A percentile compares a stretch with the other conserved stretches of the same genome.
phyloP scores from a whole-genome alignment of 331 rosid genomes.

The Pyracantha coccinea region DNA sequence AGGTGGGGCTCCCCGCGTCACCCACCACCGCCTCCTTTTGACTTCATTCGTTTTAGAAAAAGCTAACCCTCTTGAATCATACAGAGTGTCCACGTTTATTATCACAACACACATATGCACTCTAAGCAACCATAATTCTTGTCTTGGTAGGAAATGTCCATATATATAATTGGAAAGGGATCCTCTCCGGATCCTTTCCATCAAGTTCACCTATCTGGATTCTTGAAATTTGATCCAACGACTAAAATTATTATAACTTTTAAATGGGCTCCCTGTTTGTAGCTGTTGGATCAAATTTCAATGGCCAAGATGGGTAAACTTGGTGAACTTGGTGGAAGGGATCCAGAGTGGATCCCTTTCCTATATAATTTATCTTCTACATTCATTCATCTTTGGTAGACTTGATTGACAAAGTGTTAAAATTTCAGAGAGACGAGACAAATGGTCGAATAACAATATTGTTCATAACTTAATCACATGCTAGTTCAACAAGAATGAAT shows the following conservation, averaged over 20 bases:
- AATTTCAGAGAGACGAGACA: fast-evolving
- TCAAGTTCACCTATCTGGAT: too few species aligned
- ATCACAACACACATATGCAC: background rate
- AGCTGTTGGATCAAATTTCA: too few species aligned
- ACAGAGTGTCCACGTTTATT: background rate
- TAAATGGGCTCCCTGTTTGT: too few species aligned
- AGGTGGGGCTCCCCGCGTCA: background rate
- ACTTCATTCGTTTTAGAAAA: background rate
- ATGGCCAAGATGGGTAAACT: too few species aligned
- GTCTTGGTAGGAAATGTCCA: background rate
- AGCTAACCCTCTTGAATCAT: background rate
- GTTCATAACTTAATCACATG: too few species aligned
- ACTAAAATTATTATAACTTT: too few species aligned
- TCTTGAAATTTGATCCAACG: too few species aligned
- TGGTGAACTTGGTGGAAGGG: too few species aligned
- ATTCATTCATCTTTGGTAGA: background rate
- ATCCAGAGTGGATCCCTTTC: too few species aligned
- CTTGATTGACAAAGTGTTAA: background rate
- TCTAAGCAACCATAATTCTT: background rate
- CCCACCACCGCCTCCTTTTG: background rate
- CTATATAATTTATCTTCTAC: background rate
- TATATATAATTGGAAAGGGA: too few species aligned
- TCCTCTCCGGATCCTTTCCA: too few species aligned
- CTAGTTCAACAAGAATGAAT: background rate
- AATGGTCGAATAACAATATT: too few species aligned